Conservation (phyloP, 2,329 filamentous ascomycete genomes). For the Ascocoryne sarcoides region DNA sequence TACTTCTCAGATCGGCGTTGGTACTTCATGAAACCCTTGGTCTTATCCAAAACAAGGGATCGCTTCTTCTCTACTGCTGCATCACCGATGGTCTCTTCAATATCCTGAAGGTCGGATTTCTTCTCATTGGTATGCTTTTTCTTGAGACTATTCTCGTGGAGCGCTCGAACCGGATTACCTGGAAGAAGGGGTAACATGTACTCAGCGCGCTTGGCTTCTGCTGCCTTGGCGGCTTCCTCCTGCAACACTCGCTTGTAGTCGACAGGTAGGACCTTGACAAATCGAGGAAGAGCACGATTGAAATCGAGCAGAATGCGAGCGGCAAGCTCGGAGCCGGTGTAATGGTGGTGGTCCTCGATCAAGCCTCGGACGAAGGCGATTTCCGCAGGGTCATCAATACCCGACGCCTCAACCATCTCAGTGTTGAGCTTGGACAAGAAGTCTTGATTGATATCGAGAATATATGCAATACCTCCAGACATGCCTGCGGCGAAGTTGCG, state of each 20-base stretch:
- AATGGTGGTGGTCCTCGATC: constrained; percentile 95
- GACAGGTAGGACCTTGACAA: constrained; percentile 86
- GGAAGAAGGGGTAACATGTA: constrained; percentile 73
- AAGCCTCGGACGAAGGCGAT: constrained; percentile 84
- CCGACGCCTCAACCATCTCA: constrained; percentile 91
- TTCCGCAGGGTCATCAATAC: constrained; percentile 75
- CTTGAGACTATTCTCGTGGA: constrained; percentile 43
- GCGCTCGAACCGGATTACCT: constrained; percentile 48
- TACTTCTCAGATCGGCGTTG: constrained; percentile 89
- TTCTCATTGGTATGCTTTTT: constrained; percentile 58
- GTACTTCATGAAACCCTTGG: constrained; percentile 96
- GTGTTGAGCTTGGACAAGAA: constrained; percentile 91
- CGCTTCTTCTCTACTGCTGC: constrained; percentile 80
- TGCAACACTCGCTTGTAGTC: constrained; percentile 92
- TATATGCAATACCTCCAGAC: constrained; percentile 95
- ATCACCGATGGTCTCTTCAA: constrained; percentile 86
- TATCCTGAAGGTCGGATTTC: constrained; percentile 63
- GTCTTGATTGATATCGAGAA: constrained; percentile 82
- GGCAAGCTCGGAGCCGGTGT: constrained; percentile 91
- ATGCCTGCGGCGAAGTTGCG: constrained; percentile 98
- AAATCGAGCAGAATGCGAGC: constrained; percentile 94
- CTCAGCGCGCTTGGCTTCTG: constrained; percentile 74
- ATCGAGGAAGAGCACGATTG: constrained; percentile 78
- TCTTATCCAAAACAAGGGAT: constrained; percentile 93
- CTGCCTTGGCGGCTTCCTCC: constrained; percentile 79